Evolutionary conservation across 2,329 filamentous ascomycete species (phyloP).

Genomic region (Clarireedia homoeocarpa): DNA sequence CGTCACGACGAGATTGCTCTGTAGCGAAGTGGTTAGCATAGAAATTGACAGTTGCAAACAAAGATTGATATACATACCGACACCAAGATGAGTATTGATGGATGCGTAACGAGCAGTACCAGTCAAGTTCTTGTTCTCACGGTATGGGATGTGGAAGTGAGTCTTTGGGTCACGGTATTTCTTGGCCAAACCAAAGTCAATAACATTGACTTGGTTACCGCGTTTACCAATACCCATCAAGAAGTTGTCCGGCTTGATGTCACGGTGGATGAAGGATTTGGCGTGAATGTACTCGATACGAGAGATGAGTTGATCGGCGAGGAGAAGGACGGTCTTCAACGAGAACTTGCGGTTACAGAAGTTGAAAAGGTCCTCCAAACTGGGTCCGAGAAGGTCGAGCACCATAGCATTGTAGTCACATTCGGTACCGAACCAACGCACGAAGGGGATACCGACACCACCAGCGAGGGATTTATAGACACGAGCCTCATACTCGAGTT

Average conservation of each 20-base stretch:
- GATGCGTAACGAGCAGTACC: slow-evolving; percentile 98
- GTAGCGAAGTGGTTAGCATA: slow-evolving; percentile 54
- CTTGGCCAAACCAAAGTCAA: slow-evolving; percentile 99
- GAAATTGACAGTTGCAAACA: background rate
- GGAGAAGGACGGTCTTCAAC: slow-evolving; percentile 53
- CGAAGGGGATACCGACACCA: background rate
- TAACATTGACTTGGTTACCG: slow-evolving; percentile 97
- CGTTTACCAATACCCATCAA: slow-evolving; percentile 90
- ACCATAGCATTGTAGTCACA: slow-evolving; percentile 99
- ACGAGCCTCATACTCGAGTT: background rate
- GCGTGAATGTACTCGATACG: slow-evolving; percentile 94
- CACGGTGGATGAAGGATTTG: slow-evolving; percentile 97
- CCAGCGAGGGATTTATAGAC: background rate
- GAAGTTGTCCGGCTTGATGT: slow-evolving; percentile 99
- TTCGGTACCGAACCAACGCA: slow-evolving; percentile 91
- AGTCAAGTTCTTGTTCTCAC: slow-evolving; percentile 92
- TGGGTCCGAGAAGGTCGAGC: slow-evolving; percentile 89
- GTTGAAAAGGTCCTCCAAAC: slow-evolving; percentile 97
- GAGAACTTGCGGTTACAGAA: slow-evolving; percentile 60
- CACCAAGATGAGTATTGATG: slow-evolving; percentile 97
- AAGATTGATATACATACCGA: slow-evolving; percentile 49
- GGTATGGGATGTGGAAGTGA: slow-evolving; percentile 96
- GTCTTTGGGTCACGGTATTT: slow-evolving; percentile 98
- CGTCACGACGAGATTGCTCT: slow-evolving; percentile 92
- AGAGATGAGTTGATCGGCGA: slow-evolving; percentile 58